These are phyloP conservation scores for Candida maltosa DNA, from an alignment of 805 yeast species.

Conservation along the genomic window DNA sequence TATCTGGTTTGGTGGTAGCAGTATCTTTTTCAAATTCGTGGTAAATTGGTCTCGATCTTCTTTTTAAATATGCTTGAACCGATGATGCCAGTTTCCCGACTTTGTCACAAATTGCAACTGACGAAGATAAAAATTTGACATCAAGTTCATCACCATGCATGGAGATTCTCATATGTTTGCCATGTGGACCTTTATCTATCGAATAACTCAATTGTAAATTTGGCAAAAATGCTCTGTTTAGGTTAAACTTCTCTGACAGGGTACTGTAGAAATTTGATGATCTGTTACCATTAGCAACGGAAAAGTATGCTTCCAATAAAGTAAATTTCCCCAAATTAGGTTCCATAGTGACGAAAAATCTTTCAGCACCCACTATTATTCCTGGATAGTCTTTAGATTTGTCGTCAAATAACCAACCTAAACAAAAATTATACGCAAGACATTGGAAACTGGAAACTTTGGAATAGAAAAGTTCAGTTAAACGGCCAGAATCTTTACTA, in stretches of 20 bases:
- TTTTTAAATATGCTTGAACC: slow-evolving; percentile 34
- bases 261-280: slow-evolving; percentile 47
- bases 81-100: slow-evolving; percentile 44
- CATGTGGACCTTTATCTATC: slow-evolving; percentile 22
- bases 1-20: slow-evolving; percentile 7
- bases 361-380: slow-evolving; percentile 72
- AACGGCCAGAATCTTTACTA: background rate
- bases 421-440: slow-evolving; percentile 60
- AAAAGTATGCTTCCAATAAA: slow-evolving; percentile 62
- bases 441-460: slow-evolving; percentile 54
- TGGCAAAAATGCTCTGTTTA: slow-evolving; percentile 67
- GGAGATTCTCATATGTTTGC: slow-evolving; percentile 42
- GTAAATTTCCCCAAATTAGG: slow-evolving; percentile 64
- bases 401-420: slow-evolving; percentile 75
- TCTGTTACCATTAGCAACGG: slow-evolving; percentile 64
- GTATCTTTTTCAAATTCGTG: slow-evolving; percentile 11
- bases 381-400: slow-evolving; percentile 57
- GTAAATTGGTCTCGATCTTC: slow-evolving; percentile 12
- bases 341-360: slow-evolving; percentile 63
- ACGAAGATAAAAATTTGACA: slow-evolving; percentile 57
- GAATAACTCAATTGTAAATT: slow-evolving; percentile 58
- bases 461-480: slow-evolving; percentile 8
- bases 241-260: slow-evolving; percentile 42
- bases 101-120: slow-evolving; percentile 53
- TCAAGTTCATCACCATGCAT: slow-evolving; percentile 70